Evolutionary conservation across 2,329 filamentous ascomycete genomes (phyloP).

Genomic region (Leptographium radiaticola): DNA sequence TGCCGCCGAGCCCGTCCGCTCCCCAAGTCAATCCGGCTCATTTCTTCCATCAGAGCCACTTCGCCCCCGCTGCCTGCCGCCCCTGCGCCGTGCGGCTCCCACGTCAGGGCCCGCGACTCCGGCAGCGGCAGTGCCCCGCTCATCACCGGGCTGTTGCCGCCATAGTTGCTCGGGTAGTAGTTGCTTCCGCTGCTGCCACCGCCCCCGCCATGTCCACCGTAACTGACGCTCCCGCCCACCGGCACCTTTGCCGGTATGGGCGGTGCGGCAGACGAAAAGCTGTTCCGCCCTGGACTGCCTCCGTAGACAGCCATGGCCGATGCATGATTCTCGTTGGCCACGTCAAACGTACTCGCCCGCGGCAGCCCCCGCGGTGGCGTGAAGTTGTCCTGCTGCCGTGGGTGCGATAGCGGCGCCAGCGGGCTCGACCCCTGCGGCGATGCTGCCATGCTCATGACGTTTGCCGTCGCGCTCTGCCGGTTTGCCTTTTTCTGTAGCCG

Average conservation of each 20-base stretch:
- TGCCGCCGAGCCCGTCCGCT: constrained; percentile 42
- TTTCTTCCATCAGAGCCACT: constrained; percentile 55
- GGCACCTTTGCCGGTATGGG: constrained; percentile 62
- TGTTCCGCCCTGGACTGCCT: constrained; percentile 16
- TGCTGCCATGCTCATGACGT: too few species aligned
- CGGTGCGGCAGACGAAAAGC: constrained; percentile 24
- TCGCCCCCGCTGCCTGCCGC: constrained; percentile 30
- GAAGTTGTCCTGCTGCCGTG: constrained; percentile 33
- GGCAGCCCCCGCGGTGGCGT: constrained; percentile 30
- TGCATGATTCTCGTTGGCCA: constrained; percentile 37
- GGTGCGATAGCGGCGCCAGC: constrained; percentile 37
- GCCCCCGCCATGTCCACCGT: not conserved
- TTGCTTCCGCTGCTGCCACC: not conserved
- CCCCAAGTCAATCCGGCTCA: constrained; percentile 56
- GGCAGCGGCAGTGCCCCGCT: constrained; percentile 16
- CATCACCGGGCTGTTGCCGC: constrained; percentile 16
- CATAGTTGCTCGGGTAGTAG: constrained; percentile 1
- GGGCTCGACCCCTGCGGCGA: constrained; percentile 15
- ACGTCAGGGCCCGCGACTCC: constrained; percentile 1
- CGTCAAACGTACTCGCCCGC: constrained; percentile 39
- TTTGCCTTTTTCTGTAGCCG: constrained; percentile 52
- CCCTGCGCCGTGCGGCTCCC: constrained; percentile 9
- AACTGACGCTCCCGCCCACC: constrained; percentile 17
- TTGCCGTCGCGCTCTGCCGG: constrained; percentile 23
- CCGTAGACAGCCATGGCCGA: constrained; percentile 17